Percentiles rank a stretch among this genome's conserved stretches.
Conservation (phyloP, 768 basidiomycete genomes). For the Tulasnella sp. region DNA sequence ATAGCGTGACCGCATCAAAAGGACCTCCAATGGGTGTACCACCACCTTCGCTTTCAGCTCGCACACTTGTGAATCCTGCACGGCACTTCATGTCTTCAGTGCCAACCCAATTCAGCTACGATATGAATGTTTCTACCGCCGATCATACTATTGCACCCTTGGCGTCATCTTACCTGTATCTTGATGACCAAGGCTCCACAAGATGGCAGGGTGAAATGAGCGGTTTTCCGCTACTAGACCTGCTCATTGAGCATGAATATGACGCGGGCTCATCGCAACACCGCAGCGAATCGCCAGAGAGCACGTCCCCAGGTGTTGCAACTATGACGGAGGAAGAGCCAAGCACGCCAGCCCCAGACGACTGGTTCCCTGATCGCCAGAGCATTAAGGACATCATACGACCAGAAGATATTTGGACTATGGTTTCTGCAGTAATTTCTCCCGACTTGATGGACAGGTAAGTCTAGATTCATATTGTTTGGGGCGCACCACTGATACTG, state of each 20-base stretch:
- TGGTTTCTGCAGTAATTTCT: slow-evolving; percentile 74
- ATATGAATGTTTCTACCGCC: slow-evolving; percentile 7
- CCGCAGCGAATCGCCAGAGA: slow-evolving; percentile 11
- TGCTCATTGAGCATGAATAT: slow-evolving; percentile 60
- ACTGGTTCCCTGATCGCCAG: slow-evolving; percentile 70
- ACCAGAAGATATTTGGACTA: slow-evolving; percentile 78
- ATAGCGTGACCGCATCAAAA: slow-evolving; percentile 28
- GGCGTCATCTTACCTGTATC: slow-evolving; percentile 72
- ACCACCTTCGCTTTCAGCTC: slow-evolving; percentile 67
- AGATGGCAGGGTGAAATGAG: slow-evolving; percentile 91
- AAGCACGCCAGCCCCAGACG: slow-evolving; percentile 16
- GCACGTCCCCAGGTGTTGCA: slow-evolving; percentile 20
- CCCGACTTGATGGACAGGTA: slow-evolving; percentile 93
- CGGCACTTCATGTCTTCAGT: slow-evolving; percentile 40
- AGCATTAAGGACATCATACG: slow-evolving; percentile 63
- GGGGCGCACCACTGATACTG: neutral
- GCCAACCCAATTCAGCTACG: neutral
- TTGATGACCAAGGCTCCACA: slow-evolving; percentile 79
- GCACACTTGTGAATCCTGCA: slow-evolving; percentile 72
- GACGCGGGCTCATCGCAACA: slow-evolving; percentile 26
- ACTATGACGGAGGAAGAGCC: slow-evolving; percentile 23
- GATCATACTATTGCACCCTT: slow-evolving; percentile 48
- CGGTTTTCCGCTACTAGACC: slow-evolving; percentile 77
- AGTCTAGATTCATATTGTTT: slow-evolving; percentile 26
- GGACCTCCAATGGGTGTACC: slow-evolving; percentile 48